Evolutionary conservation across 257 asterid genomes (phyloP), one percentile per base, ranked within the genome.

Genomic region (Paulownia fortunei): DNA sequence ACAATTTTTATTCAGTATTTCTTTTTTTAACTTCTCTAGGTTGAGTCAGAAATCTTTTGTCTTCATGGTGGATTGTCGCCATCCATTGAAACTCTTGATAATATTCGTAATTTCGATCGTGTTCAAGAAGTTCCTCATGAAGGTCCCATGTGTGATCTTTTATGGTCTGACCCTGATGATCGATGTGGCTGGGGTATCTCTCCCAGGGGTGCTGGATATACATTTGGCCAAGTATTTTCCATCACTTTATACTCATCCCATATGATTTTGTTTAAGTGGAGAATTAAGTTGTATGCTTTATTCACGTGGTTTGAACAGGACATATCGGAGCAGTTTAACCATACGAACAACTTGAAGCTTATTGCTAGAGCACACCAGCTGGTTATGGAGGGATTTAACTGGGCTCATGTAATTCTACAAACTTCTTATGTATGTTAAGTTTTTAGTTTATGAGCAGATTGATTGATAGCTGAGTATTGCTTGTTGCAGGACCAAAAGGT

Each of bases 91-190:
- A 92, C 92, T 51, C 92, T 92, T 74, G 94, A 92, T 61, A 89
- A 87, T 62, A 84, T 92, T 2, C 86, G 97, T n/a, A 89, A 86
- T 77, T 90, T 92, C 59, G 96, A 92, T 52, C 96, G 97, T 15
- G 94, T 89, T 47, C 96, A 92, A 90, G 97, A 92, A 89, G 96
- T 92, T 79, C 97, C 96, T 64, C 97, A 90, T 8, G 96, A 92
- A 77, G 96, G 97, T 19, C 88, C 93, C 61, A 92, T 92, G 96
- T 92, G 97, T 75, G 97, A 92, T 82, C 94, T 90, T 49, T 82
- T 92, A 77, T 92, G 97, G 97, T 92, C 97, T 19, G 97, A 92
- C 67, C 96, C 94, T 49, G 97, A 92, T 83, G 96, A 92, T 81
- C 92, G 94, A 4, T 90, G 92, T 69, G 97, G 97, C 76, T 92